Conservation (phyloP, 2,329 filamentous ascomycete genomes). For the Exophiala bonariae region DNA sequence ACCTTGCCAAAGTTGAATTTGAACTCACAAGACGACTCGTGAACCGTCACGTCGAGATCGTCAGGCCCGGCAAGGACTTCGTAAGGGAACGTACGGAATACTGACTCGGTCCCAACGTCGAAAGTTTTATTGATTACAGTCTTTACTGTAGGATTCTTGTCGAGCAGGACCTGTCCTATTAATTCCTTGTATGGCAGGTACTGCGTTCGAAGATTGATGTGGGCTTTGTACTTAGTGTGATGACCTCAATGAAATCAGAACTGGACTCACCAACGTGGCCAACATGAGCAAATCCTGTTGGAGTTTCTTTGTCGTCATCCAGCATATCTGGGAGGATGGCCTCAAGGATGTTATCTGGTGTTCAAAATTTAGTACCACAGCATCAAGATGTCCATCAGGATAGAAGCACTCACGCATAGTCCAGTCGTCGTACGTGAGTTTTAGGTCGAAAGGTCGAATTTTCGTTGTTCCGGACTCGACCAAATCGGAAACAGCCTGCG, state of each 20-base stretch:
- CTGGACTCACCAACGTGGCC: slow-evolving; percentile 74
- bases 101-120: slow-evolving; percentile 79
- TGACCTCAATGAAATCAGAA: background rate
- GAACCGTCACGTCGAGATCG: slow-evolving; percentile 79
- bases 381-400: slow-evolving; percentile 2
- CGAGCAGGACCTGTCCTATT: slow-evolving; percentile 80
- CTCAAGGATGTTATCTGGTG: slow-evolving; percentile 69
- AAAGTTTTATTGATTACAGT: slow-evolving; percentile 97
- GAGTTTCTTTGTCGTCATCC: slow-evolving; percentile 75
- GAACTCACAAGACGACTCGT: slow-evolving; percentile 83
- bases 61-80: slow-evolving; percentile 82
- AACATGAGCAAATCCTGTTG: slow-evolving; percentile 81
- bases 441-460: slow-evolving; percentile 72
- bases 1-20: slow-evolving; percentile 93
- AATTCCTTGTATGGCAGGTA: slow-evolving; percentile 84
- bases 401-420: slow-evolving; percentile 64
- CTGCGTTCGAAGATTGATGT: slow-evolving; percentile 82
- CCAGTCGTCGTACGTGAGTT: slow-evolving; percentile 84
- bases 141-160: slow-evolving; percentile 79
- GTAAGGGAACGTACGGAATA: slow-evolving; percentile 90
- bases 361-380: slow-evolving; percentile 32
- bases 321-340: slow-evolving; percentile 70
- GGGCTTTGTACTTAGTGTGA: slow-evolving; percentile 53
- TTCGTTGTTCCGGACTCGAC: slow-evolving; percentile 67
- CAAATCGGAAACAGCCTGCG: slow-evolving; percentile 65